Conservation (phyloP, 2,329 filamentous ascomycete species). For the Paraconiothyrium sp. region DNA sequence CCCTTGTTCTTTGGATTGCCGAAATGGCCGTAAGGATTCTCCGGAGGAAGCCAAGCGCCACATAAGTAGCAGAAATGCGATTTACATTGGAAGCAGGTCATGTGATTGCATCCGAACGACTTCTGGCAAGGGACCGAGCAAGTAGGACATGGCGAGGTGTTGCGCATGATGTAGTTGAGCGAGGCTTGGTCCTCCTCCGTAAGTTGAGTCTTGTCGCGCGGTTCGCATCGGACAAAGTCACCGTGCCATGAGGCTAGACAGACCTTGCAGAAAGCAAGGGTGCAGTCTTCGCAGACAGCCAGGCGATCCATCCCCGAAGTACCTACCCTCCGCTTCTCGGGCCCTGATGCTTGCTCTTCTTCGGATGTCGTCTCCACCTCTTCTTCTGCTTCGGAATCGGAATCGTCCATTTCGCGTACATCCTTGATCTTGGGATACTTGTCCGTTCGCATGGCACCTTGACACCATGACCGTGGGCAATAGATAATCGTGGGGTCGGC, state of each 20-base stretch:
- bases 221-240: constrained; percentile 77
- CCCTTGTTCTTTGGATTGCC: constrained; percentile 70
- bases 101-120: constrained; percentile 94
- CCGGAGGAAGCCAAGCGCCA: constrained; percentile 81
- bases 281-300: constrained; percentile 78
- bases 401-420: constrained; percentile 51
- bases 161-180: constrained; percentile 79
- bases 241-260: constrained; percentile 90
- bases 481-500: constrained; percentile 92
- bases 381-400: constrained; percentile 50
- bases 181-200: constrained; percentile 87
- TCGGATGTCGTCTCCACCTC: constrained; percentile 12
- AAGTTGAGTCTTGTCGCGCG: constrained; percentile 73
- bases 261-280: constrained; percentile 85
- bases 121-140: constrained; percentile 89
- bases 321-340: constrained; percentile 41
- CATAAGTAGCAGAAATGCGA: constrained; percentile 97
- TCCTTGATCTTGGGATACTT: constrained; percentile 59
- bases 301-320: constrained; percentile 72
- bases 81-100: constrained; percentile 89
- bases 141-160: constrained; percentile 89
- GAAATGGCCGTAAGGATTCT: constrained; percentile 89
- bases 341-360: constrained; percentile 19
- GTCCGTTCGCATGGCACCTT: constrained; percentile 76
- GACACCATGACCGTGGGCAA: constrained; percentile 91